Base-by-base conservation (phyloP, 1,139 yeast species). In the Geotrichum bryndzae region DNA sequence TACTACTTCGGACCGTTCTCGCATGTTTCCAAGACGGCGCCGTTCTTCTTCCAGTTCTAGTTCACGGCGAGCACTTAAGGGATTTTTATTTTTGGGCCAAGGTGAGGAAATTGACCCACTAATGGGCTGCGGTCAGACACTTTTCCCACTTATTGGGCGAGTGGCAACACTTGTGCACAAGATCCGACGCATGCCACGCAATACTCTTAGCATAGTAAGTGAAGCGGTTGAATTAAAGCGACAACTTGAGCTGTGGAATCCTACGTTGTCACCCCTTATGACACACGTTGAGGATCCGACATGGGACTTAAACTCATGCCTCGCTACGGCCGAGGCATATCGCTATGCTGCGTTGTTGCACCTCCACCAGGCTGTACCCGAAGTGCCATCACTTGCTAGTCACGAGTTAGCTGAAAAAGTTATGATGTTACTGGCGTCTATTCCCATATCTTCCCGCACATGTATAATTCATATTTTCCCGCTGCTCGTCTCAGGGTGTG, bases 321-420 rank as follows among this genome's bases (percentile, higher is more conserved):
- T 86, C 41, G 83, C 88, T 1, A 85, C 90, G 0, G 89, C 90
- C 1, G 89, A 85, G 69, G 86, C 89, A 0, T 86, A 85, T 70
- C 71, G 88, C 56, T 83, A 78, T 69, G 80, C 88, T 0, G 78
- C 87, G 0, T 71, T 86, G 53, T 69, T 85, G 27, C 84, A 83
- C 68, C 73, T 86, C 51, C 88, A 85, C 68, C 89, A 85, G 69
- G 86, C 88, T 0, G 88, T 85, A 1, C 90, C 90, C 0, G 88
- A 85, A 67, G 79, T 85, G 27, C 87, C 88, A 4, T 81, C 84
- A 5, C 72, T 77, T 50, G 71, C 83, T 5, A 81, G 87, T 0
- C 84, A 81, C 64, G 82, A 79, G 62, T 70, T 84, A 45, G 87
- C 89, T 0, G 85, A 83, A 66, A 84, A 83, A 67, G 82, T 85